A percentile compares a stretch with the other conserved stretches of the same genome.
These are phyloP conservation scores for Asterionellopsis glacialis DNA, from an alignment of 108 stramenopile genomes.

Conservation along the genomic window DNA sequence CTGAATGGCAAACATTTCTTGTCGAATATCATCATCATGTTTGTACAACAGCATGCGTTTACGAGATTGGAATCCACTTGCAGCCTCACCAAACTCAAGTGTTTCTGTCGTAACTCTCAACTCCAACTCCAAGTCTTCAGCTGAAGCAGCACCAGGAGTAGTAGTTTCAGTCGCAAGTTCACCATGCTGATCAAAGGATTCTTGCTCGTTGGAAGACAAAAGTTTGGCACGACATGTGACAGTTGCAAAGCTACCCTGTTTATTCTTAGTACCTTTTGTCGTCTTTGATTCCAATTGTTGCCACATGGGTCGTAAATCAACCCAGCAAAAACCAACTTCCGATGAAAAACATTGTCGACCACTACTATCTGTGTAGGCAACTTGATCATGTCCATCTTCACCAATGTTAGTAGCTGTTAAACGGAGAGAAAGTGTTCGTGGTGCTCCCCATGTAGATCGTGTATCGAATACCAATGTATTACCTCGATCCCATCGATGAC, in stretches of 20 bases:
- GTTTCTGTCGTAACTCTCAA: constrained; percentile 44
- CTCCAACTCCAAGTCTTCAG: constrained; percentile 45
- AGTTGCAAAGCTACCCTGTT: background rate
- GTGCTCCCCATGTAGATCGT: constrained; percentile 75
- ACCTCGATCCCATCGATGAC: constrained; percentile 38
- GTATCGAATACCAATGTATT: constrained; percentile 57
- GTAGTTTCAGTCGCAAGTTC: constrained; percentile 6
- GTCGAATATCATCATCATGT: constrained; percentile 83
- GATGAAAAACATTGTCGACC: constrained; percentile 10
- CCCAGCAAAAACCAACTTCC: constrained; percentile 59
- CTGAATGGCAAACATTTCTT: constrained; percentile 82
- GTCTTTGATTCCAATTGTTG: constrained; percentile 4
- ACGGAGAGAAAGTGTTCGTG: constrained; percentile 63
- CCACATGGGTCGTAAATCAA: constrained; percentile 62
- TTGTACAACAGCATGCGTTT: constrained; percentile 81
- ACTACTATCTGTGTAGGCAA: constrained; percentile 8
- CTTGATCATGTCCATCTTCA: constrained; percentile 18
- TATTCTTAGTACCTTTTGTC: background rate
- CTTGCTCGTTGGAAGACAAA: constrained; percentile 20
- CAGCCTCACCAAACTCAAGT: constrained; percentile 20
- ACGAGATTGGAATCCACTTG: constrained; percentile 10
- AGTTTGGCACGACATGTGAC: constrained; percentile 14
- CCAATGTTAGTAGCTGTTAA: constrained; percentile 22
- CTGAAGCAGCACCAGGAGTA: too few species aligned
- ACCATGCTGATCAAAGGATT: constrained; percentile 72